These are phyloP conservation scores for Venturia effusa DNA, from an alignment of 2,329 filamentous ascomycete species.

Conservation along the genomic window DNA sequence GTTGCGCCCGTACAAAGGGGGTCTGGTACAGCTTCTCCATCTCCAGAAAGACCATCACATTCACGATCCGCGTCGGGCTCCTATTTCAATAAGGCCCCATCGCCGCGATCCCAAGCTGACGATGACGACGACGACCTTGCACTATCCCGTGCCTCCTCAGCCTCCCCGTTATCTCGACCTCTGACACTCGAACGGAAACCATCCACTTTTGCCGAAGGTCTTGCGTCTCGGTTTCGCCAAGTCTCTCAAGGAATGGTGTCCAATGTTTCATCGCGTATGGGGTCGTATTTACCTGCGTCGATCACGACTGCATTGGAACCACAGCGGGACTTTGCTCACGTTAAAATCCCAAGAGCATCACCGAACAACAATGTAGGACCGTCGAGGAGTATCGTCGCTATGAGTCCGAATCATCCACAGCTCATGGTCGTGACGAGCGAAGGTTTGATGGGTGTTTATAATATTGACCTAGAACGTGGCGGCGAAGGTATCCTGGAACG, in stretches of 20 bases:
- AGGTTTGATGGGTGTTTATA: slow-evolving; percentile 89
- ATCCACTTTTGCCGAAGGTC: background rate
- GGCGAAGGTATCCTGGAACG: slow-evolving; percentile 87
- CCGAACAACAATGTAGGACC: slow-evolving; percentile 36
- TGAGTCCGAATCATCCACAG: slow-evolving; percentile 88
- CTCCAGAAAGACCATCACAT: background rate
- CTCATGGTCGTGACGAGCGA: slow-evolving; percentile 98
- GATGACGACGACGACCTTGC: slow-evolving; percentile 1
- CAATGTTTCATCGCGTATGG: slow-evolving; percentile 69
- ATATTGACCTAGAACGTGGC: slow-evolving; percentile 86
- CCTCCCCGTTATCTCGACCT: slow-evolving; percentile 15
- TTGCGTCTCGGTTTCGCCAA: background rate
- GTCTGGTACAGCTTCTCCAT: background rate
- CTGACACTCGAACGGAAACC: slow-evolving; percentile 8
- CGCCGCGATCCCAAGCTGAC: background rate
- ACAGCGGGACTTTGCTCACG: slow-evolving; percentile 86
- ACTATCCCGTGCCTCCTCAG: slow-evolving; percentile 26
- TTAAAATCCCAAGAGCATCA: slow-evolving; percentile 67
- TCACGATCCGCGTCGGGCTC: background rate
- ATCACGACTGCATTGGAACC: slow-evolving; percentile 99
- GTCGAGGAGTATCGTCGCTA: slow-evolving; percentile 84
- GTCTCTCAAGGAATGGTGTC: slow-evolving; percentile 5
- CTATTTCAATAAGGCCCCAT: background rate
- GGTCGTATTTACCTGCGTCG: slow-evolving; percentile 82
- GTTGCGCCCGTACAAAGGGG: background rate